phyloP scores from a whole-genome alignment of 768 basidiomycete species.

The Amanita fuliginea region DNA sequence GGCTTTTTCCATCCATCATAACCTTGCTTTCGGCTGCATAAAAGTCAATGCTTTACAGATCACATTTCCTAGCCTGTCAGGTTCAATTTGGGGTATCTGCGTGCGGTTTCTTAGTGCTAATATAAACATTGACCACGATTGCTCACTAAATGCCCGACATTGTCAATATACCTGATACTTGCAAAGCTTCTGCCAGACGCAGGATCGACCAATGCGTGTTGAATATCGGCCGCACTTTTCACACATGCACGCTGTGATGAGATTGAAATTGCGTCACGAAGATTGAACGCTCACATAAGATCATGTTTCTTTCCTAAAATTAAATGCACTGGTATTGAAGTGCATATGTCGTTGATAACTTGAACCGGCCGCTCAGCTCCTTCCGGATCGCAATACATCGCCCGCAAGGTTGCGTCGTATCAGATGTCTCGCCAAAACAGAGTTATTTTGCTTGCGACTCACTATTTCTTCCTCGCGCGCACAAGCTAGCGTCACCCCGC shows the following conservation, averaged over 20 bases:
- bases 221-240: slow-evolving; percentile 19
- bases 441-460: slow-evolving; percentile 11
- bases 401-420: slow-evolving; percentile 20
- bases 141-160: slow-evolving; percentile 20
- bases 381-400: slow-evolving; percentile 51
- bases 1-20: too few relatives aligned
- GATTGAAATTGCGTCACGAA: neutral
- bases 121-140: neutral
- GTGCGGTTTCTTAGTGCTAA: neutral
- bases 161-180: slow-evolving; percentile 14
- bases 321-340: slow-evolving; percentile 36
- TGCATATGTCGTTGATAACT: slow-evolving; percentile 29
- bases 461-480: slow-evolving; percentile 54
- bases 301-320: slow-evolving; percentile 41
- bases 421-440: neutral
- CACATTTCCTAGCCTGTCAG: slow-evolving; percentile 11
- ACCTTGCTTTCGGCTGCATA: neutral
- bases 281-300: slow-evolving; percentile 32
- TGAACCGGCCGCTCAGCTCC: slow-evolving; percentile 43
- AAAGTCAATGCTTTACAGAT: neutral
- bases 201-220: slow-evolving; percentile 19
- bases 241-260: neutral
- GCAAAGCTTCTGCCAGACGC: slow-evolving; percentile 18
- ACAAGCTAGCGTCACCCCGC: slow-evolving; percentile 39
- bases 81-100: slow-evolving; percentile 16